Percentiles rank a stretch among this genome's conserved stretches.
Evolutionary conservation across 2,329 filamentous ascomycete species (phyloP).

Genomic region (Emergomyces pasteurianus): DNA sequence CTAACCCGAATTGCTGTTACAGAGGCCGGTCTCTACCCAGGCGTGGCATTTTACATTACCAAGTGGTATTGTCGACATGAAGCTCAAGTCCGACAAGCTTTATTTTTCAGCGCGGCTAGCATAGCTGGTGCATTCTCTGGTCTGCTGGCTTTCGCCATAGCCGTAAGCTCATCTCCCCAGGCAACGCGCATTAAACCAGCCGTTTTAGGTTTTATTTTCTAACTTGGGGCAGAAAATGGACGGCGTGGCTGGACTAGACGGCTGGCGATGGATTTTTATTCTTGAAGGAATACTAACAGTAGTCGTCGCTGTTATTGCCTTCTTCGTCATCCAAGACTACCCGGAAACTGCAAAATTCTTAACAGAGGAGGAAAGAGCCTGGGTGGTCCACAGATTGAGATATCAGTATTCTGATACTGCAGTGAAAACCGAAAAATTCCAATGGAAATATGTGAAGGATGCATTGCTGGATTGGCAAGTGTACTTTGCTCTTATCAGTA

Average conservation of each 20-base stretch:
- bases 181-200: neutral
- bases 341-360: slow-evolving; percentile 35
- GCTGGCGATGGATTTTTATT: slow-evolving; percentile 42
- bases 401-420: slow-evolving; percentile 21
- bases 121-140: slow-evolving; percentile 43
- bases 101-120: slow-evolving; percentile 38
- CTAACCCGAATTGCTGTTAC: neutral
- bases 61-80: slow-evolving; percentile 36
- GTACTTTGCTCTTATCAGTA: slow-evolving; percentile 28
- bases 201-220: neutral
- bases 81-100: slow-evolving; percentile 32
- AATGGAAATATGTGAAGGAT: slow-evolving; percentile 27
- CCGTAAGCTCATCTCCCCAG: slow-evolving; percentile 17
- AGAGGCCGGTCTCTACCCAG: slow-evolving; percentile 34
- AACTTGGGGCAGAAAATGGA: slow-evolving; percentile 32
- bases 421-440: slow-evolving; percentile 22
- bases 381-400: slow-evolving; percentile 27
- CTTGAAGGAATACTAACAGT: slow-evolving; percentile 38
- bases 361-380: slow-evolving; percentile 27
- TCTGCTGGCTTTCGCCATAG: slow-evolving; percentile 40
- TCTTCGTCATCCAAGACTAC: slow-evolving; percentile 36
- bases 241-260: slow-evolving; percentile 34
- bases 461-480: slow-evolving; percentile 33
- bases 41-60: slow-evolving; percentile 34
- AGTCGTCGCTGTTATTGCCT: slow-evolving; percentile 30